Base-by-base conservation (phyloP, 2,329 filamentous ascomycete genomes). In the Verticillium albo-atrum region DNA sequence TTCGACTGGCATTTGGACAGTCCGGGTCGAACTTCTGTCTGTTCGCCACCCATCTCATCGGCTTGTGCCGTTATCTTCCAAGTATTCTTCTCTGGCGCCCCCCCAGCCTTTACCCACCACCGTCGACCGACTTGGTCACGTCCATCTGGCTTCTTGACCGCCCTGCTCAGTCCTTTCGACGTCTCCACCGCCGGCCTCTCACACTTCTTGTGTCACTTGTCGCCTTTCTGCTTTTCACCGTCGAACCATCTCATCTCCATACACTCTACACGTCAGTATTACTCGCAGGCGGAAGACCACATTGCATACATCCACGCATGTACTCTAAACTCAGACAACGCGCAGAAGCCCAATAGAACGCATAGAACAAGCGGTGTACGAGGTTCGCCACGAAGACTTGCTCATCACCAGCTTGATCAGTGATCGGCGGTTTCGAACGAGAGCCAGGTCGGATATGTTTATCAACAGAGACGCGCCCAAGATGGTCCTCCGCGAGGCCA, bases 351-450 rank as follows among this genome's bases (percentile, higher is more conserved):
- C 42, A 14, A 20, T 34, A 28, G 55, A 57, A 57, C 26, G 17
- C 27, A 17, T n/a, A 57, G 37, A 57, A 57, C 26, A 42, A 47
- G 55, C 55, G 55, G 55, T 57, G 55, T 51, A 52, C 12, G 14
- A 4, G 12, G 6, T 25, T 42, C 25, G 35, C 34, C 25, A 25
- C 42, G 9, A 20, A 50, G 7, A 25, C 20, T 23, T 17, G n/a
- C 10, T 23, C 42, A 12, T 7, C 9, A 25, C 14, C 42, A 23
- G 17, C 1, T 50, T 12, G 20, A 23, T 7, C 20, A 23, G 23
- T 20, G n/a, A 25, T 50, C 42, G 42, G 42, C 42, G 10, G 3
- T 12, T 50, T 20, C 42, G 42, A 26, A 9, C 25, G 42, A 50
- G 20, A 2, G 14, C 12, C 6, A 37, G 10, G 23, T 23, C 9